Evolutionary conservation across 2,329 filamentous ascomycete genomes (phyloP), one percentile per base, ranked within the genome.

Genomic region (Hypoxylon sp.): DNA sequence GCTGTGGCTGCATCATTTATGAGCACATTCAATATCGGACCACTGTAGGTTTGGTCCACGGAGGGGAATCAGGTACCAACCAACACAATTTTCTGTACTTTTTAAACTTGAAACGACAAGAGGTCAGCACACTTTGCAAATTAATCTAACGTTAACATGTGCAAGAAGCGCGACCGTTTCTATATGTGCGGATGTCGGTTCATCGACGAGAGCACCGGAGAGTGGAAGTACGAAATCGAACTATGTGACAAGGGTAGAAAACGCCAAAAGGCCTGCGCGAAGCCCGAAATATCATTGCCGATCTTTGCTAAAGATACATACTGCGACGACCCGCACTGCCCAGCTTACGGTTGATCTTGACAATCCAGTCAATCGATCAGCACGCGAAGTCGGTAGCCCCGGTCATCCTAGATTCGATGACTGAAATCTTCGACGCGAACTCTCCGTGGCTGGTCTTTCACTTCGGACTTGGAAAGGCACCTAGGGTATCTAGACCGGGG

Each of bases 181-280:
- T 72, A 73, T 52, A 71, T 71, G 68, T 74, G 72, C 14, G 72
- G 72, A 51, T 73, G 72, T 50, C 71, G 70, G 11, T 58, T 71
- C 43, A 27, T 71, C 61, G 71, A 74, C 47, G 34, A 54, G 11
- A 51, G 14, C n/a, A 74, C 68, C 5, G 56, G 60, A 12, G 55
- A 68, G 41, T 70, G 67, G 66, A 70, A 61, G 41, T 72, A 61
- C 58, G 66, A 71, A 30, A 60, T 71, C 41, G 70, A 71, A 29
- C 57, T 21, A 51, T 74, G 73, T 63, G 62, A 68, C 29, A 71
- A 58, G 30, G 69, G 47, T 23, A 47, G 29, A 46, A 67, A 65
- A 12, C 43, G 65, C 37, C 57, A 62, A 7, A 68, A 70, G 54
- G 23, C 61, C 21, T 73, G 72, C 55, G 51, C 57, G 11, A 74